Evolutionary conservation across 83 land plant species (phyloP), one percentile per base, ranked within the genome.

Genomic region (Thuja plicata): DNA sequence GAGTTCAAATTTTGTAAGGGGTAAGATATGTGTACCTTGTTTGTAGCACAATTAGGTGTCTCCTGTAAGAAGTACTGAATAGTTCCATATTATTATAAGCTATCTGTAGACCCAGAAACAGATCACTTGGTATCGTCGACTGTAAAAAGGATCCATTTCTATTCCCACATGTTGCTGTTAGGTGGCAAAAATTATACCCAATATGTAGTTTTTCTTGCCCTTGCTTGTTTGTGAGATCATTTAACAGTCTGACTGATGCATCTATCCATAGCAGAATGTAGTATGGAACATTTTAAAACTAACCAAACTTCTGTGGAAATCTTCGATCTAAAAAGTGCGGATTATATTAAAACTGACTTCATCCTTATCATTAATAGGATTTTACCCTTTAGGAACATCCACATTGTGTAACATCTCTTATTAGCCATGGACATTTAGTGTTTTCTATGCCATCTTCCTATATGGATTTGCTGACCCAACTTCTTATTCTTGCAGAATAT

Each of bases 401-500:
- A 84, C 32, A 79, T 46, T 37, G 55, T 79, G 27, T 17, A 11
- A n/a, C 34, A 30, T 46, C 34, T 88, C 3, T 27, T 46, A 21
- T 37, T 46, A 15, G 15, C 86, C 50, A 27, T 30, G 10, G 34
- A 13, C 32, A 48, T 3, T 17, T 84, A 4, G 8, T 5, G 57
- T n/a, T 35, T 40, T 16, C 77, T 84, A 48, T 82, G 2, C n/a
- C n/a, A 60, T 66, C 71, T 45, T 41, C 9, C n/a, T 89, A 41
- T 89, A 50, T 38, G 45, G 70, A 85, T 76, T 34, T 82, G 54
- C 54, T 84, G 50, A 84, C 16, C 50, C 37, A 88, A n/a, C 52
- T 84, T 54, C 0, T 38, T 32, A 2, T 32, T 34, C 60, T 60
- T 89, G 89, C 88, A 90, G 84, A 90, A 78, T 77, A 89, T 60